Evolutionary conservation across 257 asterid species (phyloP).

Genomic region (Henckelia pumila): DNA sequence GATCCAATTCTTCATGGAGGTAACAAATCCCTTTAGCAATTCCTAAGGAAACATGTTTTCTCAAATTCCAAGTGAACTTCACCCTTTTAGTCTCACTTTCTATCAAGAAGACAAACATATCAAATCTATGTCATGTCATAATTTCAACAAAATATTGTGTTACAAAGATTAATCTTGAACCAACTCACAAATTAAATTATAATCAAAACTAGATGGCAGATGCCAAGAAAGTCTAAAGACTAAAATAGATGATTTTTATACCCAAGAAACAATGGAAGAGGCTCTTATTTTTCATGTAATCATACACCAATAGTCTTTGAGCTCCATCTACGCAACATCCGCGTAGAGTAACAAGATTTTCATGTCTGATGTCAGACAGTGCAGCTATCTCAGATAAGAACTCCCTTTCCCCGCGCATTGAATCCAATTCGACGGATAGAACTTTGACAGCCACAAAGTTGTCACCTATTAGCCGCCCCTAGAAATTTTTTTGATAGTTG

Average conservation of each 20-base stretch:
- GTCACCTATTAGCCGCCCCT: slow-evolving; percentile 63
- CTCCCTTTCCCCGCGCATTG: slow-evolving; percentile 74
- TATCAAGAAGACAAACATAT: slow-evolving; percentile 16
- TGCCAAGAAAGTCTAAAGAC: too few relatives aligned
- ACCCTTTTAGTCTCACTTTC: slow-evolving; percentile 53
- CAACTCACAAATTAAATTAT: not conserved
- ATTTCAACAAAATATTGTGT: not conserved
- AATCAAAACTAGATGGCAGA: not conserved
- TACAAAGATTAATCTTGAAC: not conserved
- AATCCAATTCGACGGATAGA: slow-evolving; percentile 51
- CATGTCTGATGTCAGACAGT: slow-evolving; percentile 58
- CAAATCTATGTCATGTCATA: not conserved
- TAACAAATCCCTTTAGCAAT: slow-evolving; percentile 60
- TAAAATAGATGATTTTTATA: slow-evolving; percentile 11
- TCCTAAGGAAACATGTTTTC: slow-evolving; percentile 54
- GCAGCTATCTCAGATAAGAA: slow-evolving; percentile 70
- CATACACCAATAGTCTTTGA: slow-evolving; percentile 58
- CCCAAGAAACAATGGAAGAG: slow-evolving; percentile 59
- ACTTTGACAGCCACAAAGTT: slow-evolving; percentile 62
- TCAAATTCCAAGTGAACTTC: slow-evolving; percentile 51
- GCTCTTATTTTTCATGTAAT: slow-evolving; percentile 71
- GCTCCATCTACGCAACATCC: slow-evolving; percentile 74
- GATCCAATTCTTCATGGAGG: slow-evolving; percentile 69
- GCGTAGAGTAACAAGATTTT: slow-evolving; percentile 55
- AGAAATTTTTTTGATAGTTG: not conserved